Base-by-base conservation (phyloP, 1,284 basidiomycete genomes). In the Exobasidium cylindrosporum region DNA sequence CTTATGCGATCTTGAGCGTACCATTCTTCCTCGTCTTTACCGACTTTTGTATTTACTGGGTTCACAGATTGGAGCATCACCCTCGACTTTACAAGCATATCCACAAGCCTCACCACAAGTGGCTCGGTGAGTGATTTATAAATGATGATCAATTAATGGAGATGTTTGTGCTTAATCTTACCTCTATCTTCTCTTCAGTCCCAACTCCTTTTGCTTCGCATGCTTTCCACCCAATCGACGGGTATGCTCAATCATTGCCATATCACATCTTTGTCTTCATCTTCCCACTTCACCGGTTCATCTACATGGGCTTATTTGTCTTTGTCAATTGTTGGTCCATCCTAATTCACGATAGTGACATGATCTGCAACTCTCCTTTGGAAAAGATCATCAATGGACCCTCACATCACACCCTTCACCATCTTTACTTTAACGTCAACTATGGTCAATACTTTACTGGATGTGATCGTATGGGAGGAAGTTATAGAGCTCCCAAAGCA, bases 101-200 rank as follows among this genome's bases (percentile, higher is more conserved):
- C 56, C 94, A 96, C 82, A 97, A 96, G 73, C 92, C 94, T 0
- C 95, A 98, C 81, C 95, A 98, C 85, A 96, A 92, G 82, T 98
- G 96, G 96, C 85, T 97, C 71, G 87, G 91, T 92, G 80, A 67
- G 90, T 85, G 4, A n/a, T n/a, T n/a, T n/a, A n/a, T n/a, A n/a
- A n/a, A n/a, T n/a, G 14, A 44, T 44, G 13, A 14, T 23, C 43
- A 23, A 13, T 44, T 44, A 13, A 14, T 23, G n/a, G 43, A 44
- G 13, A 23, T 23, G 29, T 23, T 6, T 35, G 61, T 68, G 56
- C 14, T 3, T 11, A 17, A 17, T 31, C 32, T 56, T 56, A 13
- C 21, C 57, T 59, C 23, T 11, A 1, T 23, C 31, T 54, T n/a
- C 57, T 54, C 35, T 65, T 23, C 78, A 93, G 92, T 98, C 61